These are phyloP conservation scores for Paecilomyces sp. DNA, from an alignment of 2,329 filamentous ascomycete genomes.

Conservation along the genomic window DNA sequence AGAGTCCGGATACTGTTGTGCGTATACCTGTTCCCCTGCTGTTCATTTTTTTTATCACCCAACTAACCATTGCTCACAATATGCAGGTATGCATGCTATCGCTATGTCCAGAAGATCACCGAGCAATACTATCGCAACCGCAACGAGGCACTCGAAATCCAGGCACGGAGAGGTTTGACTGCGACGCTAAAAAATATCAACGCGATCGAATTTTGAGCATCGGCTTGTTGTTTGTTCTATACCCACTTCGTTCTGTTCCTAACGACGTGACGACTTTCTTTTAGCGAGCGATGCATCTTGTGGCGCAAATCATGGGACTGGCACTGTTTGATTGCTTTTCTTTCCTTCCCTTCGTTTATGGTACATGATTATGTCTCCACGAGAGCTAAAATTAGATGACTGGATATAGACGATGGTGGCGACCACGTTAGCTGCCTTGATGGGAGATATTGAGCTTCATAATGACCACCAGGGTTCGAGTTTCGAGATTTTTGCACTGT, in stretches of 20 bases:
- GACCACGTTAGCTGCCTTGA: neutral
- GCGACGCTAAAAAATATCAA: slow-evolving; percentile 22
- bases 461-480: neutral
- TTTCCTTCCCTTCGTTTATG: too few relatives aligned
- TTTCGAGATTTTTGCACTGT: neutral
- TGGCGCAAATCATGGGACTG: neutral
- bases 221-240: neutral
- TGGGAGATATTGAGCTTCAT: neutral
- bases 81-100: slow-evolving; percentile 33
- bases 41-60: neutral
- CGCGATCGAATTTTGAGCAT: slow-evolving; percentile 8
- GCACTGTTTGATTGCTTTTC: neutral
- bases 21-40: slow-evolving; percentile 6
- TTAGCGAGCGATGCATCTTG: neutral
- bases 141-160: slow-evolving; percentile 28
- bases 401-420: neutral
- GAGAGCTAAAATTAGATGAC: neutral
- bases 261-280: slow-evolving; percentile 31
- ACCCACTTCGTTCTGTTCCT: slow-evolving; percentile 22
- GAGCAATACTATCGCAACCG: slow-evolving; percentile 32
- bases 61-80: neutral
- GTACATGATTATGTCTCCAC: too few relatives aligned
- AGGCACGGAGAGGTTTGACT: slow-evolving; percentile 28
- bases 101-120: slow-evolving; percentile 27
- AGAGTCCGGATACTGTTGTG: slow-evolving; percentile 28